A percentile compares a stretch with the other conserved stretches of the same genome.
Evolutionary conservation across 306 rosid species (phyloP).

Genomic region (barrel medic (Medicago truncatula)): MtrunA17r5.0-ANR NC_053048.1:26721001-26721500

Average conservation of each 20-base stretch:
- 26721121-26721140: too few relatives aligned
- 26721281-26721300: conserved; percentile 40
- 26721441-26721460: too few relatives aligned
- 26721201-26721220: not conserved
- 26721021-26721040: conserved; percentile 44
- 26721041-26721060: not conserved
- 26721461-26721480: too few relatives aligned
- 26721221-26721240: conserved; percentile 29
- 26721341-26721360: not conserved
- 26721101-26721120: not conserved
- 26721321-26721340: conserved; percentile 43
- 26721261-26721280: conserved; percentile 37
- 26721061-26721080: not conserved
- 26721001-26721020: conserved; percentile 51
- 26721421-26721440: too few relatives aligned
- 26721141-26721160: not conserved
- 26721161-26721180: not conserved
- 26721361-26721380: too few relatives aligned
- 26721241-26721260: conserved; percentile 35
- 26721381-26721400: too few relatives aligned
- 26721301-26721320: conserved; percentile 35
- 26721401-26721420: too few relatives aligned
- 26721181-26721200: not conserved
- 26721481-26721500: too few relatives aligned
- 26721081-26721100: not conserved